These are phyloP conservation scores for Camelina hispida DNA, from an alignment of 345 rosid genomes.

Conservation along the genomic window DNA sequence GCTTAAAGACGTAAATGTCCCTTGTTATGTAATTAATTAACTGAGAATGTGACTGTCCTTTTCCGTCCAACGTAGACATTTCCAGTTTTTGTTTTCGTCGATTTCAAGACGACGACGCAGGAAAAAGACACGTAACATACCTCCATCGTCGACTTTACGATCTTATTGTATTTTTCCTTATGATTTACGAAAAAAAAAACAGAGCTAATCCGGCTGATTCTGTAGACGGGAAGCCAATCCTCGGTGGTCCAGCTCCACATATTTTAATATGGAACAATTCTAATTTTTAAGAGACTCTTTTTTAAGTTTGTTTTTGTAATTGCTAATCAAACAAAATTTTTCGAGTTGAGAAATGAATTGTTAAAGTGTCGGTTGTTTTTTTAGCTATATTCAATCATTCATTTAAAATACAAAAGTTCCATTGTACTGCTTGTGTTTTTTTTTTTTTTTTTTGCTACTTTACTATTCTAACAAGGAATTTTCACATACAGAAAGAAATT, in stretches of 20 bases:
- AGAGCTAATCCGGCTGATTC: slow-evolving; percentile 15
- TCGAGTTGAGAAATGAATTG: not conserved
- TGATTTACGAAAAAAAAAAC: not conserved
- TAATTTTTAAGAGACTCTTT: slow-evolving; percentile 12
- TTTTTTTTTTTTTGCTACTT: not conserved
- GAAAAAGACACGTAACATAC: slow-evolving; percentile 29
- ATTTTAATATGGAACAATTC: slow-evolving; percentile 3
- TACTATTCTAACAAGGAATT: not conserved
- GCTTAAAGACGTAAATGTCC: slow-evolving; percentile 36
- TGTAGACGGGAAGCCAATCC: slow-evolving; percentile 23
- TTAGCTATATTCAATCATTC: not conserved
- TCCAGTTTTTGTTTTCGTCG: slow-evolving; percentile 27
- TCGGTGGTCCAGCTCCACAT: slow-evolving; percentile 33
- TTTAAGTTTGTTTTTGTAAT: slow-evolving; percentile 4
- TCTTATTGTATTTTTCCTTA: not conserved
- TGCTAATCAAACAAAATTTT: not conserved
- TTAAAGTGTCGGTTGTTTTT: slow-evolving; percentile 11
- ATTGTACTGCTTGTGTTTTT: not conserved
- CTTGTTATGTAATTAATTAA: not conserved
- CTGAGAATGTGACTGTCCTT: slow-evolving; percentile 22
- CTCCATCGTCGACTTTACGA: slow-evolving; percentile 32
- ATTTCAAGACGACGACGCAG: slow-evolving; percentile 42
- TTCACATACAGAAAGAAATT: not conserved
- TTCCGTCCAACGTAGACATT: slow-evolving; percentile 27
- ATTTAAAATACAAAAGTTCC: not conserved